Evolutionary conservation across 768 basidiomycete species (phyloP), one percentile per base, ranked within the genome.

Genomic region (Suillus alpinus): DNA sequence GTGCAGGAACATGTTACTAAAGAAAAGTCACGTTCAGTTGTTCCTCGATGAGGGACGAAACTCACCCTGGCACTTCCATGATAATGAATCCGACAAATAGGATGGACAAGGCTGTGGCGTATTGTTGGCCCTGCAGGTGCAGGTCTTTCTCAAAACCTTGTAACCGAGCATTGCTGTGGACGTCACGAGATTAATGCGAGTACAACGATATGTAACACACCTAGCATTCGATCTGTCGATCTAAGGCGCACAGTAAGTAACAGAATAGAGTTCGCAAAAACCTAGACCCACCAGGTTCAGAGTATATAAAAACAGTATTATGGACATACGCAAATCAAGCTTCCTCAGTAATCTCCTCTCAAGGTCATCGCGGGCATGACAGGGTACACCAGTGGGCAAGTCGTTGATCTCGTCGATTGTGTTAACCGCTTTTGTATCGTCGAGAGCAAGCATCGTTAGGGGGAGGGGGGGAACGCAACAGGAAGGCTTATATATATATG

Each of bases 1-100:
- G 60, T 75, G 71, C 58, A 75, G 62, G 52, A 75, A 62, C 64
- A 75, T 68, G 61, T 74, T 75, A 6, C 68, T 69, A 36, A 4
- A 36, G 29, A 29, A n/a, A 31, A 14, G 37, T 32, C 16, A 29
- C 10, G 9, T 26, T n/a, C n/a, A 40, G 18, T 6, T 40, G 23
- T 41, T 9, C 6, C 16, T 29, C 9, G 18, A 32, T 26, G 10
- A n/a, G 9, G 16, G 18, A 61, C 6, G 29, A 18, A 16, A 59
- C 59, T 36, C 37, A 64, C 60, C 62, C 63, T 23, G 65, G 66
- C 36, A 68, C 59, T 61, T 68, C 68, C 67, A 73, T 68, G 50
- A 65, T 37, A 57, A 69, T 68, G 58, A 67, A 70, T 16, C 69
- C 69, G 3, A 66, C 63, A 50, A 60, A 71, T 39, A 72, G 62